Evolutionary conservation across 805 yeast genomes (phyloP).

Genomic region (Jamesozyma rosinii): DNA sequence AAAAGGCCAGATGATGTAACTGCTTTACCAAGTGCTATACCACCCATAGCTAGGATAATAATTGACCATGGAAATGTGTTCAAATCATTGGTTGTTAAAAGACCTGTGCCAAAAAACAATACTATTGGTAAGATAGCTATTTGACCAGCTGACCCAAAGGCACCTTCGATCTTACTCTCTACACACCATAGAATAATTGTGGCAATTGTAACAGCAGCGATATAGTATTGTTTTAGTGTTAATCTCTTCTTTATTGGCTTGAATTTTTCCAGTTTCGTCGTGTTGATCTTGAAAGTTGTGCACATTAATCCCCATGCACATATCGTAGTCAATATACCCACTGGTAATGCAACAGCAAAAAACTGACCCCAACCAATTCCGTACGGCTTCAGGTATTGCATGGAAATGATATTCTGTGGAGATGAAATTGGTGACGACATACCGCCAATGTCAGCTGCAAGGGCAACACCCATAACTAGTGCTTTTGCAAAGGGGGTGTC

Average conservation of each 20-base stretch:
- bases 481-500: slow-evolving; percentile 76
- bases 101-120: slow-evolving; percentile 81
- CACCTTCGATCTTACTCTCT: slow-evolving; percentile 56
- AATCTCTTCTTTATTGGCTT: slow-evolving; percentile 54
- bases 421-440: slow-evolving; percentile 96
- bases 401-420: slow-evolving; percentile 89
- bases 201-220: slow-evolving; percentile 51
- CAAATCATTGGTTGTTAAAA: slow-evolving; percentile 75
- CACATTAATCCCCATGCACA: slow-evolving; percentile 62
- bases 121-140: slow-evolving; percentile 81
- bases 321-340: slow-evolving; percentile 51
- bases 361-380: slow-evolving; percentile 78
- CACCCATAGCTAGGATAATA: slow-evolving; percentile 94
- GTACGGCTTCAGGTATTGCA: slow-evolving; percentile 67
- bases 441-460: slow-evolving; percentile 89
- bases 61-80: slow-evolving; percentile 96
- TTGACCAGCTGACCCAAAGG: slow-evolving; percentile 88
- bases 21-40: slow-evolving; percentile 87
- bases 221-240: slow-evolving; percentile 63
- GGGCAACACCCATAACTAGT: slow-evolving; percentile 79
- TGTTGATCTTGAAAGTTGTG: slow-evolving; percentile 44
- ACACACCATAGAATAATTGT: slow-evolving; percentile 90
- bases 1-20: slow-evolving; percentile 86
- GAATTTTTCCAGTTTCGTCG: slow-evolving; percentile 39
- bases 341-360: slow-evolving; percentile 84